Base-by-base conservation (phyloP, 257 asterid genomes). In the Nicotiana benthamiana region DNA sequence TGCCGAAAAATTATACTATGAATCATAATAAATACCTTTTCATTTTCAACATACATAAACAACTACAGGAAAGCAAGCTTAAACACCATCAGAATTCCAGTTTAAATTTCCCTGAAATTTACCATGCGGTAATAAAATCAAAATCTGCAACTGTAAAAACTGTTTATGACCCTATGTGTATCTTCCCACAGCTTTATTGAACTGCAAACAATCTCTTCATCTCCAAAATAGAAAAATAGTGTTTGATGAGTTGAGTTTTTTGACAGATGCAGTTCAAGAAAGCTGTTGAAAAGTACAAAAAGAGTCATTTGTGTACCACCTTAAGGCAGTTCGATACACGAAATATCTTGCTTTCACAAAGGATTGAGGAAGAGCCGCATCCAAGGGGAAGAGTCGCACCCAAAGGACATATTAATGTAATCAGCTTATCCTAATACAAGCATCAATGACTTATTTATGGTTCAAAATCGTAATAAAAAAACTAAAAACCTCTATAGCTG, bases 111-210 rank as follows among this genome's bases (percentile, higher is more conserved):
- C 46, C 46, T 8, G 46, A 13, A n/a, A 75, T 65, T 65, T 12
- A 51, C 40, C 36, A 28, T 22, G 4, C n/a, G 9, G 9, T 12
- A 2, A 75, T 30, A 46, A 75, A 75, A 27, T 57, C 43, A 75
- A 53, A 36, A 53, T 57, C 27, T 54, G 15, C 4, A 54, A 34
- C 12, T 15, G 22, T 12, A 18, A 40, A 20, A 30, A 56, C 3
- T 57, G 26, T 11, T 48, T 8, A 77, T 82, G 87, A 59, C 80
- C 84, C 88, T 81, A 36, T 9, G 82, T 86, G 53, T 88, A 91
- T 92, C 93, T 86, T 94, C 93, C 98, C 98, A 92, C 98, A 92
- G 90, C 91, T 92, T 88, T 91, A 88, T 91, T 94, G 98, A 94
- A 94, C 98, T 80, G 82, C 94, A 78, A 36, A 54, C 36, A 48